Evolutionary conservation across 2,329 filamentous ascomycete species (phyloP).

Genomic region (Curvularia sp.): DNA sequence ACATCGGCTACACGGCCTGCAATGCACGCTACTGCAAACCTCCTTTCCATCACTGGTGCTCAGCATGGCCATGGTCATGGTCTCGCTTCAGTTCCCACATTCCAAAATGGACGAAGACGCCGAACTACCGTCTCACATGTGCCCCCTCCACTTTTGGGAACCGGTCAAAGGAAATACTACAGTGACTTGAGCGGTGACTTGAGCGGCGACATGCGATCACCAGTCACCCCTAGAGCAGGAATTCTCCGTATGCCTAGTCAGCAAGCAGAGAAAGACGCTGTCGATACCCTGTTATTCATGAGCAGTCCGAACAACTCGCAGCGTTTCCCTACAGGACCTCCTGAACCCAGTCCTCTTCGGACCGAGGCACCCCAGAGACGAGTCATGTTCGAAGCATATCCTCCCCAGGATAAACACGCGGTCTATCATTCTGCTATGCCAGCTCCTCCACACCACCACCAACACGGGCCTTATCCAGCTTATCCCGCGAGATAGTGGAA

Average conservation of each 20-base stretch:
- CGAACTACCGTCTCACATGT: conserved; percentile 44
- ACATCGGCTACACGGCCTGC: conserved; percentile 35
- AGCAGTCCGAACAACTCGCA: conserved; percentile 75
- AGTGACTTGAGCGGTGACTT: conserved; percentile 43
- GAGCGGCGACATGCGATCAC: conserved; percentile 35
- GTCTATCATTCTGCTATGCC: conserved; percentile 33
- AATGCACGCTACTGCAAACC: conserved; percentile 36
- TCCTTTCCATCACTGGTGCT: conserved; percentile 40
- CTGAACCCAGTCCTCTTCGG: conserved; percentile 41
- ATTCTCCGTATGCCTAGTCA: conserved; percentile 73
- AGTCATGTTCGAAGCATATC: conserved; percentile 48
- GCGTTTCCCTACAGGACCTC: conserved; percentile 36
- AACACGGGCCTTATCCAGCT: conserved; percentile 37
- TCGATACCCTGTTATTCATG: conserved; percentile 82
- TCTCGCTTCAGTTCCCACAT: conserved; percentile 45
- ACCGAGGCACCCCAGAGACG: conserved; percentile 41
- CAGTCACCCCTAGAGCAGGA: conserved; percentile 50
- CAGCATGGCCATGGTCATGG: conserved; percentile 28
- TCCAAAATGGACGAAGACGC: conserved; percentile 44
- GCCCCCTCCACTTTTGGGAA: conserved; percentile 42
- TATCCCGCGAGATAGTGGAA: conserved; percentile 35
- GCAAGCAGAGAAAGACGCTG: conserved; percentile 77
- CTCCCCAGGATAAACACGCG: conserved; percentile 33
- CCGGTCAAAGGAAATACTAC: conserved; percentile 41
- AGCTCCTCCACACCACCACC: conserved; percentile 32